Evolutionary conservation across 2,329 filamentous ascomycete genomes (phyloP).

Genomic region (Macrophomina tecta): DNA sequence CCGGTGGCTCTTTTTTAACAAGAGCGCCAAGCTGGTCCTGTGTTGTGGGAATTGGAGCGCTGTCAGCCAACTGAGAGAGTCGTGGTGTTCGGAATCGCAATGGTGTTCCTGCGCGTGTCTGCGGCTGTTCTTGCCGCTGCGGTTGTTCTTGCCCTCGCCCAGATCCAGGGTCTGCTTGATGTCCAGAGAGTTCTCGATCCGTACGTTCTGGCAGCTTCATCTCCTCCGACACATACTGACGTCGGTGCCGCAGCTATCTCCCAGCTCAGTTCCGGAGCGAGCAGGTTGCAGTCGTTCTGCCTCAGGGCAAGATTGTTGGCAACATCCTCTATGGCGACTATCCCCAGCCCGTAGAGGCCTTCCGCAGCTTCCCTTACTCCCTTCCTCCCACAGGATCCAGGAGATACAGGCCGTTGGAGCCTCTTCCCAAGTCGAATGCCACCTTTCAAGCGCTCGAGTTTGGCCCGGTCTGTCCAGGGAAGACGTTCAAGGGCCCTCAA

Average conservation of each 20-base stretch:
- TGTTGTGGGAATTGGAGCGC: background rate
- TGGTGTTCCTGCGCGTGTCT: constrained; percentile 23
- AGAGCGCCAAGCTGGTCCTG: constrained; percentile 1
- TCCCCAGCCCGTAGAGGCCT: constrained; percentile 30
- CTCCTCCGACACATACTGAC: background rate
- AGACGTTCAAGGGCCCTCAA: constrained; percentile 32
- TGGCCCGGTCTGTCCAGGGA: constrained; percentile 34
- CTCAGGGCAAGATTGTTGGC: constrained; percentile 31
- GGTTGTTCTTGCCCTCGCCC: constrained; percentile 25
- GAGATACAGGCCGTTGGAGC: constrained; percentile 34
- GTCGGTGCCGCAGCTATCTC: constrained; percentile 2
- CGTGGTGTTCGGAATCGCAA: constrained; percentile 4
- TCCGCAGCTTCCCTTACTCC: constrained; percentile 35
- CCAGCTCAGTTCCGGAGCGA: constrained; percentile 5
- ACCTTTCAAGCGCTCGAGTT: constrained; percentile 33
- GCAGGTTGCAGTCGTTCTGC: constrained; percentile 27
- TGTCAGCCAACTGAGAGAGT: background rate
- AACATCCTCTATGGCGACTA: constrained; percentile 26
- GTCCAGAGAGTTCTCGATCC: constrained; percentile 26
- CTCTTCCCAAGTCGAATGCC: constrained; percentile 29
- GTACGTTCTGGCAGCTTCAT: constrained; percentile 2
- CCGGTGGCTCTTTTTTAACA: constrained; percentile 20
- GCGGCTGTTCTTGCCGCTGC: constrained; percentile 18
- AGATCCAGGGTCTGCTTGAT: constrained; percentile 15
- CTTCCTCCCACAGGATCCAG: constrained; percentile 33